phyloP scores from a whole-genome alignment of 2,329 filamentous ascomycete genomes.

The Pseudopithomyces chartarum region DNA sequence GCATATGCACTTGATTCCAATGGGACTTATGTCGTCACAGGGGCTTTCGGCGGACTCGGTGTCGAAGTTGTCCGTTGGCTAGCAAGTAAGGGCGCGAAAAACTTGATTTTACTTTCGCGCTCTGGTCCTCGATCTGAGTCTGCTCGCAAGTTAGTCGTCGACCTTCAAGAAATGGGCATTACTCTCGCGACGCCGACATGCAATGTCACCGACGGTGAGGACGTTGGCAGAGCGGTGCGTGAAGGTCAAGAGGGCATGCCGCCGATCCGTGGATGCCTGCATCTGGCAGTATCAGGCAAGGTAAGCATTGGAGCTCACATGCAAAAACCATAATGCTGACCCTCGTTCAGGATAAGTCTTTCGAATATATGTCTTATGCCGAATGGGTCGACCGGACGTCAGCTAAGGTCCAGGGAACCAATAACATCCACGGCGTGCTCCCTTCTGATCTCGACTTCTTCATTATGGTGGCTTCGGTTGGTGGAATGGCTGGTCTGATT shows the following conservation, averaged over 20 bases:
- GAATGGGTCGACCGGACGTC: not conserved
- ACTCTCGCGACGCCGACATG: not conserved
- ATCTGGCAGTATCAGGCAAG: not conserved
- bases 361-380: not conserved
- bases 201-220: not conserved
- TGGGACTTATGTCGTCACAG: not conserved
- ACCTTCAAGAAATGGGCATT: not conserved
- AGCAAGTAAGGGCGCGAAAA: not conserved
- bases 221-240: not conserved
- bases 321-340: not conserved
- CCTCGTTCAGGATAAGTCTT: not conserved
- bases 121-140: not conserved
- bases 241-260: not conserved
- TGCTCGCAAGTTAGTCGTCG: not conserved
- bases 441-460: not conserved
- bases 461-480: not conserved
- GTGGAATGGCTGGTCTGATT: not conserved
- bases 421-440: not conserved
- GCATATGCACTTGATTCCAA: not conserved
- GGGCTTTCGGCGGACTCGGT: not conserved
- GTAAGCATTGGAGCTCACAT: not conserved
- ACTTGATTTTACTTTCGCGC: not conserved
- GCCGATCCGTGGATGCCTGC: not conserved
- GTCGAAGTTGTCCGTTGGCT: not conserved
- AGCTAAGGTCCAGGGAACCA: not conserved